Evolutionary conservation across 2,329 filamentous ascomycete genomes (phyloP), one percentile per base, ranked within the genome.

Genomic region (Coniochaeta hoffmannii): DNA sequence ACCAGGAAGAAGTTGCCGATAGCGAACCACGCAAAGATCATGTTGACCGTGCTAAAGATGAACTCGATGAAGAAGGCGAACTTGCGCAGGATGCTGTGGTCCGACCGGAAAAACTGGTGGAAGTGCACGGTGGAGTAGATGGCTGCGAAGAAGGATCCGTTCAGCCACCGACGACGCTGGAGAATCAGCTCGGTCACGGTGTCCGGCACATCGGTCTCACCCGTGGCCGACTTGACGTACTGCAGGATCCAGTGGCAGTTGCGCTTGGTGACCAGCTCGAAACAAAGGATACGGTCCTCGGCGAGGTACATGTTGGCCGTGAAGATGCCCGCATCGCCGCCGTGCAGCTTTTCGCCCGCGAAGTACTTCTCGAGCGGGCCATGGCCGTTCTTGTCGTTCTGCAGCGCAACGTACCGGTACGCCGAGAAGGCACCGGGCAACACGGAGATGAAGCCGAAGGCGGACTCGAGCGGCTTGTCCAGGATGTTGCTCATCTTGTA

Each of bases 401-500:
- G 94, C 49, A 99, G 77, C 4, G 94, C 94, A 10, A 96, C 81
- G 69, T 90, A 99, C 36, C 94, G 88, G 71, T 99, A 99, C 19
- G 94, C 94, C n/a, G 93, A 97, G 73, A 99, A 96, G 56, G 94
- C 94, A 76, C 94, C 94, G 0, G 94, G 94, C 67, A 99, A 78
- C 66, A 99, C 94, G 46, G 90, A 90, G 68, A 99, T 97, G 74
- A 97, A 99, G 50, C 94, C 94, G 70, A 99, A 99, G 0, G 93
- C 90, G 4, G 93, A 97, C 69, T 99, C 94, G 38, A 99, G 77
- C 2, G 94, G 94, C 75, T 99, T 99, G 71, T 99, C 94, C 46
- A 99, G 81, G 67, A 99, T 99, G 67, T 99, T 99, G 71, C 90
- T 96, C 88, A 99, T 96, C 80, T 99, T 99, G 81, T 99, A 99